Conservation (phyloP, 768 basidiomycete species). For the Boletus sensibilis region DNA sequence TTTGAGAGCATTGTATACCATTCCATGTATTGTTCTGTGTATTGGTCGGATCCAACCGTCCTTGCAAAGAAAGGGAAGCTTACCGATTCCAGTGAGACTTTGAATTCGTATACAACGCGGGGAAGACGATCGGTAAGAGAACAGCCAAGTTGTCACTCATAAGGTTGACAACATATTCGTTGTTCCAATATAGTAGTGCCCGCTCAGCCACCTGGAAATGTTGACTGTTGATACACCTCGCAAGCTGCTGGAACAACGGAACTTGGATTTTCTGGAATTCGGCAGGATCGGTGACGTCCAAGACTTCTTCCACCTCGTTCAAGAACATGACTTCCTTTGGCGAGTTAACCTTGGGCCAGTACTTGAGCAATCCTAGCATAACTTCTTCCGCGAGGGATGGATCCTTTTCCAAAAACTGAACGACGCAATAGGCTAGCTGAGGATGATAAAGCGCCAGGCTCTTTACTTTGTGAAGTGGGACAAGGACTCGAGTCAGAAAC, state of each 20-base stretch:
- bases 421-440: slow-evolving; percentile 98
- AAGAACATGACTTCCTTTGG: slow-evolving; percentile 99
- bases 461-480: slow-evolving; percentile 98
- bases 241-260: slow-evolving; percentile 89
- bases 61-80: slow-evolving; percentile 28
- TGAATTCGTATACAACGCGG: slow-evolving; percentile 92
- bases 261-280: slow-evolving; percentile 97
- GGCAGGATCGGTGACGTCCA: slow-evolving; percentile 95
- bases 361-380: slow-evolving; percentile 92
- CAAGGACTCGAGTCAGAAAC: slow-evolving; percentile 89
- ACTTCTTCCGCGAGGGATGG: slow-evolving; percentile 90
- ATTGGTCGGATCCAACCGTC: slow-evolving; percentile 9
- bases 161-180: slow-evolving; percentile 98
- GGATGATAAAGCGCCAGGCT: slow-evolving; percentile 97
- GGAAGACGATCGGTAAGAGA: slow-evolving; percentile 95
- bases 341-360: slow-evolving; percentile 99
- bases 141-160: slow-evolving; percentile 94
- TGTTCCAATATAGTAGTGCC: slow-evolving; percentile 98
- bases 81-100: slow-evolving; percentile 99
- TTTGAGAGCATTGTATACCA: slow-evolving; percentile 98
- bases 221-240: slow-evolving; percentile 97
- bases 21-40: slow-evolving; percentile 91
- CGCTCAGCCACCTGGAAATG: slow-evolving; percentile 99
- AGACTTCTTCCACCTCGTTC: slow-evolving; percentile 97
- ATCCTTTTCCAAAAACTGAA: slow-evolving; percentile 98